These are phyloP conservation scores for Rubia balearica DNA, from an alignment of 305 asterid genomes.

Conservation along the genomic window DNA sequence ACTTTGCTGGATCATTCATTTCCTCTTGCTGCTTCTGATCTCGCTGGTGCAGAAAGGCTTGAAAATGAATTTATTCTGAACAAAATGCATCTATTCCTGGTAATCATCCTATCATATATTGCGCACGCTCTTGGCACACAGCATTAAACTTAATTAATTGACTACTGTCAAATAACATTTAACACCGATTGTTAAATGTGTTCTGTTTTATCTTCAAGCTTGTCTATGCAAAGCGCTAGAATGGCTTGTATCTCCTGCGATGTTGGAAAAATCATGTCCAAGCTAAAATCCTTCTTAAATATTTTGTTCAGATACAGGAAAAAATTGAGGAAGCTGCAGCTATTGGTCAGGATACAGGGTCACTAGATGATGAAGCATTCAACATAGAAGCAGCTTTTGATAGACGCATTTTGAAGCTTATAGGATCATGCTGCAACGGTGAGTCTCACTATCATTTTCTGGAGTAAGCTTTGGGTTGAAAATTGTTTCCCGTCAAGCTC, in stretches of 20 bases:
- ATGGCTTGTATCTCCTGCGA: constrained; percentile 5
- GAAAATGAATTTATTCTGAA: constrained; percentile 84
- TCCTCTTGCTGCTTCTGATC: constrained; percentile 92
- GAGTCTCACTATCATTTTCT: constrained; percentile 17
- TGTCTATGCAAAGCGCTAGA: not conserved
- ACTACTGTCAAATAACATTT: not conserved
- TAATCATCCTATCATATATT: constrained; percentile 21
- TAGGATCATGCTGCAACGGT: constrained; percentile 91
- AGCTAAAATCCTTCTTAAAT: not conserved
- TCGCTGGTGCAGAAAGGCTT: constrained; percentile 73
- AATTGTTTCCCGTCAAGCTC: not conserved
- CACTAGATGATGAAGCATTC: constrained; percentile 87
- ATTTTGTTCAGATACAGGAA: constrained; percentile 52
- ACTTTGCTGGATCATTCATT: constrained; percentile 78
- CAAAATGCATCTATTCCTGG: constrained; percentile 75
- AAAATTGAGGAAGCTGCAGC: constrained; percentile 60
- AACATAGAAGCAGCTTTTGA: constrained; percentile 69
- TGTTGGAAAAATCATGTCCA: not conserved
- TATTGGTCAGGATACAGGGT: constrained; percentile 49
- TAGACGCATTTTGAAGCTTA: constrained; percentile 92
- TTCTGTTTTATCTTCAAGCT: not conserved
- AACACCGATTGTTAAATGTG: not conserved
- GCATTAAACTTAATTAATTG: not conserved
- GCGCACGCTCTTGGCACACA: not conserved
- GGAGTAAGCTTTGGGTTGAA: not conserved